Evolutionary conservation across 2,329 filamentous ascomycete species (phyloP).

Genomic region (Decorospora gaudefroyi): DNA sequence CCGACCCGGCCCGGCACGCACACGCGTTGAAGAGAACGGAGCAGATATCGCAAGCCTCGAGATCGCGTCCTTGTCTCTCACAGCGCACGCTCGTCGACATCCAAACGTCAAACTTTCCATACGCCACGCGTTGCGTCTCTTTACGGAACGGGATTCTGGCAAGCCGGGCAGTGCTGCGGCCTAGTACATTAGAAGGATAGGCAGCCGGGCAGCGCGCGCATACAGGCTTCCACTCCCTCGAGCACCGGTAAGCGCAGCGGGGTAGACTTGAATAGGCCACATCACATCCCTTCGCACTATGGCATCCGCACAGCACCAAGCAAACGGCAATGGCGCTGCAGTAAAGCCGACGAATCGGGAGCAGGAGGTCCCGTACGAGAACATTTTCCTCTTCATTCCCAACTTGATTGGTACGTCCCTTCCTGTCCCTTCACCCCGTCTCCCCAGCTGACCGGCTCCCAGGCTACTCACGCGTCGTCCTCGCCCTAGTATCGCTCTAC

Average conservation of each 20-base stretch:
- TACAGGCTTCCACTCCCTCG: conserved; percentile 5
- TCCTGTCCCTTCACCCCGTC: neutral
- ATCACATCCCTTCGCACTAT: conserved; percentile 22
- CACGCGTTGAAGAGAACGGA: too few relatives aligned
- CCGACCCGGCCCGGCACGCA: conserved; percentile 17
- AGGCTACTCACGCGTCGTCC: conserved; percentile 58
- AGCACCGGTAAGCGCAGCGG: conserved; percentile 16
- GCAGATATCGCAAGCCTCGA: conserved; percentile 7
- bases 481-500: conserved; percentile 87
- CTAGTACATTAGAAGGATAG: conserved; percentile 6
- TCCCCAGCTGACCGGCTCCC: conserved; percentile 16
- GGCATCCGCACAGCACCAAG: conserved; percentile 33
- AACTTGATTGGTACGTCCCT: conserved; percentile 55
- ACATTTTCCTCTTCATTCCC: conserved; percentile 60
- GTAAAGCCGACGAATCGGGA: conserved; percentile 21
- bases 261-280: conserved; percentile 8
- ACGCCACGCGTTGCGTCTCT: conserved; percentile 5
- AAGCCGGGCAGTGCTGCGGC: too few relatives aligned
- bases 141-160: conserved; percentile 5
- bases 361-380: conserved; percentile 51
- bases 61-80: neutral
- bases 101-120: neutral
- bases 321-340: conserved; percentile 41
- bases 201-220: conserved; percentile 11
- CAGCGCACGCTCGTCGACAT: conserved; percentile 1